Percentiles rank a stretch among this genome's conserved stretches.
Conservation (phyloP, 257 asterid genomes). For the Agastache rugosa region DNA sequence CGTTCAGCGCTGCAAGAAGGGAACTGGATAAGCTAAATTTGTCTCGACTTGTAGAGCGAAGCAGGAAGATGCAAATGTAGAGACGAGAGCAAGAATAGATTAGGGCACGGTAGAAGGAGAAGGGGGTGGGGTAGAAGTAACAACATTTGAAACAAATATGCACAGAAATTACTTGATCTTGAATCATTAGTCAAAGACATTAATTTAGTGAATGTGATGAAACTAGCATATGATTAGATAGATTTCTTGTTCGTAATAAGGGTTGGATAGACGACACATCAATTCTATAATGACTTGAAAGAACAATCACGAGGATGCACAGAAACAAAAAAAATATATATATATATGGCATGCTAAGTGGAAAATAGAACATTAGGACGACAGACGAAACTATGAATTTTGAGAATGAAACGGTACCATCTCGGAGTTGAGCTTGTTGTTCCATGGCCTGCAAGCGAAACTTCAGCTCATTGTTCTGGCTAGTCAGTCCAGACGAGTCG, state of each 20-base stretch:
- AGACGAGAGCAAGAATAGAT: background rate
- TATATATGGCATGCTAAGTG: background rate
- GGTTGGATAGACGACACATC: background rate
- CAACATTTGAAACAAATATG: background rate
- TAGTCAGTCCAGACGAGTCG: conserved; percentile 67
- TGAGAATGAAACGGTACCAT: conserved; percentile 52
- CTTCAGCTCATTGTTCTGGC: conserved; percentile 74
- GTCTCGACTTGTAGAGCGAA: background rate
- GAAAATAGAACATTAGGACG: background rate
- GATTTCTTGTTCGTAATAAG: background rate
- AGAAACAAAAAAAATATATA: background rate
- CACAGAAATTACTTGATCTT: background rate
- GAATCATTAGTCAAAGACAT: background rate
- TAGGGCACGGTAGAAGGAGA: too few relatives aligned
- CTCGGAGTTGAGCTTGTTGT: conserved; percentile 83
- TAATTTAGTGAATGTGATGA: background rate
- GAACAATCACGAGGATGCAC: background rate
- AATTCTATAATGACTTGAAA: background rate
- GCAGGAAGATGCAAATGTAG: background rate
- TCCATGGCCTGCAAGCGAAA: conserved; percentile 83
- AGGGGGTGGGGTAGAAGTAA: too few relatives aligned
- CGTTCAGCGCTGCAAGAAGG: conserved; percentile 65
- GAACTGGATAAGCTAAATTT: background rate
- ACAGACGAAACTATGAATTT: background rate
- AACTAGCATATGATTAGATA: background rate